Conservation (phyloP, 208 protist genomes). For the Leishmania lainsoni region DNA sequence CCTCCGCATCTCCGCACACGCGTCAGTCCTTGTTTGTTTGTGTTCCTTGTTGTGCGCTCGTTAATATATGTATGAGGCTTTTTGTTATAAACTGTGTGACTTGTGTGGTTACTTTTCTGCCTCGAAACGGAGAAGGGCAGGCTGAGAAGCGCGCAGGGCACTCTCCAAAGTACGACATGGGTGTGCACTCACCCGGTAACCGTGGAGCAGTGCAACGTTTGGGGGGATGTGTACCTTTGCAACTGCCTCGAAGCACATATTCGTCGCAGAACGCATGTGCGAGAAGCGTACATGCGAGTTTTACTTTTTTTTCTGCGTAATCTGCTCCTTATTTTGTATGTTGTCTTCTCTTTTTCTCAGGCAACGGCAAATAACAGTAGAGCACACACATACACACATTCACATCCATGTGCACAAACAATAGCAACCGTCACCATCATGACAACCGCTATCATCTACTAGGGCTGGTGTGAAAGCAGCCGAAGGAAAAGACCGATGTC, state of each 20-base stretch:
- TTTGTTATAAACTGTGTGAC: too few species aligned
- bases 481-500: neutral
- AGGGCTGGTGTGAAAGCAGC: slow-evolving; percentile 1
- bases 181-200: neutral
- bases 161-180: neutral
- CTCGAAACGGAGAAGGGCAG: neutral
- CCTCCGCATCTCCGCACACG: neutral
- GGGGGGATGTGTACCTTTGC: neutral
- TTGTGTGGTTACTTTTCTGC: neutral
- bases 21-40: neutral
- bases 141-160: neutral
- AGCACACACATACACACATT: neutral
- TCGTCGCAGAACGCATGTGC: neutral
- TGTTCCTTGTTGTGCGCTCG: neutral
- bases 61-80: neutral
- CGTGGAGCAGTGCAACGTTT: neutral
- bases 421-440: neutral
- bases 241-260: neutral
- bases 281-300: neutral
- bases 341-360: neutral
- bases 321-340: neutral
- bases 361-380: neutral
- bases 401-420: neutral
- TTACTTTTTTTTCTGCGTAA: neutral
- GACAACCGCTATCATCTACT: neutral